Conservation (phyloP, 179 eudicot genomes). For the Sideroxylon spinosum region DNA sequence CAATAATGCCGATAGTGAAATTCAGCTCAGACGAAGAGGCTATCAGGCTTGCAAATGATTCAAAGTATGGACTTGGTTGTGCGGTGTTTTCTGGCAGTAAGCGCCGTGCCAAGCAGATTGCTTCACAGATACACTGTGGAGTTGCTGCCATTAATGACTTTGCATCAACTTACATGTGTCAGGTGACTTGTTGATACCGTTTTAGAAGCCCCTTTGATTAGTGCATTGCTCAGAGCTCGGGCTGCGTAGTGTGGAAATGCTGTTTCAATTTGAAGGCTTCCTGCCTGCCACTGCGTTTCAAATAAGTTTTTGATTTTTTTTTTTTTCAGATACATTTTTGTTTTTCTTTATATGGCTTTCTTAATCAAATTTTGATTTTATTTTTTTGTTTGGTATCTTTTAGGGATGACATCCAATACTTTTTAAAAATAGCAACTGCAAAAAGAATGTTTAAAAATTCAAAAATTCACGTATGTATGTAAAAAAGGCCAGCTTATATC, state of each 20-base stretch:
- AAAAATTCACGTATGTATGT: too few relatives aligned
- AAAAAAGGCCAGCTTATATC: too few relatives aligned
- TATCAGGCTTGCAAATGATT: slow-evolving; percentile 85
- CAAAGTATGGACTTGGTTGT: slow-evolving; percentile 97
- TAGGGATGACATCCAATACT: too few relatives aligned
- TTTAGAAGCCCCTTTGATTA: neutral
- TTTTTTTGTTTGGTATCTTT: too few relatives aligned
- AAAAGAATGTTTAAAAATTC: too few relatives aligned
- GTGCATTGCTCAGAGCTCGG: neutral
- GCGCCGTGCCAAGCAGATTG: slow-evolving; percentile 69
- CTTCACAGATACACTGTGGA: slow-evolving; percentile 83
- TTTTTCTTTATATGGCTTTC: too few relatives aligned
- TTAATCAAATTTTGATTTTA: too few relatives aligned
- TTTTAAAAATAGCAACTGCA: too few relatives aligned
- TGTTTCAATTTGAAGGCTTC: neutral
- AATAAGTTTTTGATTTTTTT: too few relatives aligned
- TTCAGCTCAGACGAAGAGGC: slow-evolving; percentile 88
- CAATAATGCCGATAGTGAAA: slow-evolving; percentile 94
- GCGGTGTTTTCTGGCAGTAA: slow-evolving; percentile 95
- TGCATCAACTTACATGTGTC: slow-evolving; percentile 93
- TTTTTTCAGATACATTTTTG: too few relatives aligned
- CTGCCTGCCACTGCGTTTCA: neutral
- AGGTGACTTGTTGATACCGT: slow-evolving; percentile 41
- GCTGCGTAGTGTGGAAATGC: neutral
- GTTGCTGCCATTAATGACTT: slow-evolving; percentile 92